Conservation (phyloP, 345 rosid species). For the Hibiscus trionum region DNA sequence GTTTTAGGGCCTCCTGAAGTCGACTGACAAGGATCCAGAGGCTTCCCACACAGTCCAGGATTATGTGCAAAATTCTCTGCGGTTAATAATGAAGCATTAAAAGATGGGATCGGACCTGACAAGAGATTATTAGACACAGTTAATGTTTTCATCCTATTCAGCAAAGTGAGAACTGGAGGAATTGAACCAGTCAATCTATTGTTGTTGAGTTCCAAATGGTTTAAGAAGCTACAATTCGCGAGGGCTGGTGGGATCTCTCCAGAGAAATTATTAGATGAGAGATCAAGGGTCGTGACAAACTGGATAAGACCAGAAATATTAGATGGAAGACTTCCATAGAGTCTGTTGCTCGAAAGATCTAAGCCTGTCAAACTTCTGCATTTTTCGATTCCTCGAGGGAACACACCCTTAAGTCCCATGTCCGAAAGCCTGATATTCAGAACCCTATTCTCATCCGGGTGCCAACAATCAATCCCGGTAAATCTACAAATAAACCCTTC, state of each 20-base stretch:
- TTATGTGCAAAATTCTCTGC: conserved; percentile 37
- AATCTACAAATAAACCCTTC: conserved; percentile 70
- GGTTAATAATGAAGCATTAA: fast-evolving
- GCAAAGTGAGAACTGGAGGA: conserved; percentile 39
- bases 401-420: conserved; percentile 57
- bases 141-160: conserved; percentile 44
- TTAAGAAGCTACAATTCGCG: conserved; percentile 44
- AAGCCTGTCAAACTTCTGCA: conserved; percentile 62
- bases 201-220: conserved; percentile 54
- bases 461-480: conserved; percentile 86
- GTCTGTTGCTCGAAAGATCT: conserved; percentile 64
- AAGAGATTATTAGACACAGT: conserved; percentile 57
- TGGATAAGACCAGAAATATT: conserved; percentile 21
- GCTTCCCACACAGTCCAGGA: conserved; percentile 52
- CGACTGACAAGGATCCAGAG: conserved; percentile 35
- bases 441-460: conserved; percentile 79
- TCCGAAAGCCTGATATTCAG: conserved; percentile 56
- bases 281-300: conserved; percentile 42
- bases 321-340: conserved; percentile 50
- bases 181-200: conserved; percentile 56
- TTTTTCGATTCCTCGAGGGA: conserved; percentile 39
- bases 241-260: conserved; percentile 44
- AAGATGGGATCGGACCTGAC: conserved; percentile 46
- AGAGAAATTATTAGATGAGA: conserved; percentile 60
- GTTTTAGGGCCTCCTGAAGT: conserved; percentile 20